Evolutionary conservation across 768 basidiomycete species (phyloP).

Genomic region (Leccinellum rugosiceps): DNA sequence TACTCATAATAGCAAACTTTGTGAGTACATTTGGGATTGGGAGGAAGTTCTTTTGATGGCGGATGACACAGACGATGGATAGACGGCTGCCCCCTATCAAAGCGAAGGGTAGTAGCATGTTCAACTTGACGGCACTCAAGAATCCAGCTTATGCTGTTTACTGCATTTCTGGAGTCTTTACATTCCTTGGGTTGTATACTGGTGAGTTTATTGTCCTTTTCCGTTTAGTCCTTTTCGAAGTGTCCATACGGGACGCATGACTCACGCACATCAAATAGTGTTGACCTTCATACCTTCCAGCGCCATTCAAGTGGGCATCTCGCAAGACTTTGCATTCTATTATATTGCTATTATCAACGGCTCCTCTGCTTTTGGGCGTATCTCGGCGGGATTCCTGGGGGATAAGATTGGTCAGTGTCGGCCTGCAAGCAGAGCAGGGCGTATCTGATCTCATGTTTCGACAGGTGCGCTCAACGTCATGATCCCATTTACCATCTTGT

Average conservation of each 20-base stretch:
- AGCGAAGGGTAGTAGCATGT: constrained; percentile 55
- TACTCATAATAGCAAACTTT: constrained; percentile 54
- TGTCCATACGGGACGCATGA: background rate
- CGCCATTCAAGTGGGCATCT: constrained; percentile 48
- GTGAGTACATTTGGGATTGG: constrained; percentile 21
- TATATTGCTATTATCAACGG: constrained; percentile 68
- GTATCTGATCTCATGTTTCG: background rate
- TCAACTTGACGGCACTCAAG: constrained; percentile 51
- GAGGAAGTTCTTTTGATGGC: background rate
- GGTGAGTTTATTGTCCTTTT: constrained; percentile 32
- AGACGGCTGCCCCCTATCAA: constrained; percentile 55
- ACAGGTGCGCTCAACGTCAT: constrained; percentile 67
- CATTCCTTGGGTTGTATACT: constrained; percentile 71
- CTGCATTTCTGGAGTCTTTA: constrained; percentile 51
- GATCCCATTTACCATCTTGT: constrained; percentile 55
- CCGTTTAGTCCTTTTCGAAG: background rate
- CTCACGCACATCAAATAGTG: constrained; percentile 35
- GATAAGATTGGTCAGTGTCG: constrained; percentile 48
- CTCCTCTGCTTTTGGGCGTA: constrained; percentile 59
- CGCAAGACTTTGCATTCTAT: constrained; percentile 55
- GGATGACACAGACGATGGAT: constrained; percentile 25
- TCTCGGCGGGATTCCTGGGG: constrained; percentile 48
- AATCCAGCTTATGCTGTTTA: constrained; percentile 51
- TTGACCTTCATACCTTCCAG: constrained; percentile 65
- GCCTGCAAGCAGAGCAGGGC: background rate